Evolutionary conservation across 2,329 filamentous ascomycete species (phyloP).

Genomic region (Botryosphaeria dothidea): DNA sequence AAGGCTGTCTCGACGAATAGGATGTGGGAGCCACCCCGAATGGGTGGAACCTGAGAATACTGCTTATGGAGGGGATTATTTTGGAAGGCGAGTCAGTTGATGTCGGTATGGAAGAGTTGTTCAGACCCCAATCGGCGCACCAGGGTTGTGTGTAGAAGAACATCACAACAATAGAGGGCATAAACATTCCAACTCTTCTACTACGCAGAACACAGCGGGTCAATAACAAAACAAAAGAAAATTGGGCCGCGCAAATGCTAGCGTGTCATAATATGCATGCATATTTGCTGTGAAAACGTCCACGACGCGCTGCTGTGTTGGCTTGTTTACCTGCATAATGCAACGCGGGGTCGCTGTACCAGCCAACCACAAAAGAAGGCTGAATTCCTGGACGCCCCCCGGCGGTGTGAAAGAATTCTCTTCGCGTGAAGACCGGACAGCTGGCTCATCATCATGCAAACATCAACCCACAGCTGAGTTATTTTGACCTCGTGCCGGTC

Average conservation of each 20-base stretch:
- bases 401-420: neutral
- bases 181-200: no score
- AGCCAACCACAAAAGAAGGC: neutral
- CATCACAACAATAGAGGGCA: no score
- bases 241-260: neutral
- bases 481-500: neutral
- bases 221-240: neutral
- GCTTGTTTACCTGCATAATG: slow-evolving; percentile 12
- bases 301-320: slow-evolving; percentile 7
- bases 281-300: neutral
- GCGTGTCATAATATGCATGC: neutral
- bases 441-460: neutral
- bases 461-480: neutral
- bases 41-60: no score
- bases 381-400: neutral
- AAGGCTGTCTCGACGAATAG: no score
- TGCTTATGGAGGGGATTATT: no score
- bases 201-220: neutral
- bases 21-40: no score
- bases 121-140: no score
- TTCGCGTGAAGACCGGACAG: neutral
- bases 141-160: no score
- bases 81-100: no score
- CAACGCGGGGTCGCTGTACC: slow-evolving; percentile 13
- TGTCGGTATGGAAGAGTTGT: no score